Conservation (phyloP, 2,329 filamentous ascomycete genomes). For the Pseudogymnoascus sp. region DNA sequence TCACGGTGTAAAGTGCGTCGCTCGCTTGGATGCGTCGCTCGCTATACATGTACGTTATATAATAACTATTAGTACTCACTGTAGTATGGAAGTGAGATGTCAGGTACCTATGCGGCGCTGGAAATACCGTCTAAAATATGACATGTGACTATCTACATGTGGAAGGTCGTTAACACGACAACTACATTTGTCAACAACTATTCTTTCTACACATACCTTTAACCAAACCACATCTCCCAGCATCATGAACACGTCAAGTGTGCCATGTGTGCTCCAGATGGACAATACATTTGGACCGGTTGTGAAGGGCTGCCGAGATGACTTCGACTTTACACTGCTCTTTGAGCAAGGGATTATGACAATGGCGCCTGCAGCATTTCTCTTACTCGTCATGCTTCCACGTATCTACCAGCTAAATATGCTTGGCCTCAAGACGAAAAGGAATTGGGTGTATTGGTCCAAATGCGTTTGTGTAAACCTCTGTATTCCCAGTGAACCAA, state of each 20-base stretch:
- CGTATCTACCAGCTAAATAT: not conserved
- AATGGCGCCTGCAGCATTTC: not conserved
- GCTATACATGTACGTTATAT: too few relatives aligned
- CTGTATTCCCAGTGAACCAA: not conserved
- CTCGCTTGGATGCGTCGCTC: too few relatives aligned
- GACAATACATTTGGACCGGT: constrained; percentile 26
- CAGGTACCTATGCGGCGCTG: not conserved
- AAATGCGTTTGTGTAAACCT: constrained; percentile 6
- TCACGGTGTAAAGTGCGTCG: too few relatives aligned
- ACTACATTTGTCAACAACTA: not conserved
- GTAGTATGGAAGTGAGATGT: not conserved
- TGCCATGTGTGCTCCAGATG: not conserved
- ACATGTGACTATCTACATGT: not conserved
- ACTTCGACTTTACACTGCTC: constrained; percentile 28
- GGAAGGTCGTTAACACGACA: not conserved
- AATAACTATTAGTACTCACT: too few relatives aligned
- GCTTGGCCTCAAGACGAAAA: not conserved
- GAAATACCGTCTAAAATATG: not conserved
- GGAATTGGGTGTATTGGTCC: not conserved
- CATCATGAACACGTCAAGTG: not conserved
- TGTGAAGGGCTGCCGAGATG: constrained; percentile 22
- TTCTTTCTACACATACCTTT: not conserved
- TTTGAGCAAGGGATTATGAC: constrained; percentile 26
- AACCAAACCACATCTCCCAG: not conserved
- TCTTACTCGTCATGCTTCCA: not conserved